Evolutionary conservation across 1,284 basidiomycete species (phyloP), one percentile per base, ranked within the genome.

Genomic region (Ustilago vetiveriae): DNA sequence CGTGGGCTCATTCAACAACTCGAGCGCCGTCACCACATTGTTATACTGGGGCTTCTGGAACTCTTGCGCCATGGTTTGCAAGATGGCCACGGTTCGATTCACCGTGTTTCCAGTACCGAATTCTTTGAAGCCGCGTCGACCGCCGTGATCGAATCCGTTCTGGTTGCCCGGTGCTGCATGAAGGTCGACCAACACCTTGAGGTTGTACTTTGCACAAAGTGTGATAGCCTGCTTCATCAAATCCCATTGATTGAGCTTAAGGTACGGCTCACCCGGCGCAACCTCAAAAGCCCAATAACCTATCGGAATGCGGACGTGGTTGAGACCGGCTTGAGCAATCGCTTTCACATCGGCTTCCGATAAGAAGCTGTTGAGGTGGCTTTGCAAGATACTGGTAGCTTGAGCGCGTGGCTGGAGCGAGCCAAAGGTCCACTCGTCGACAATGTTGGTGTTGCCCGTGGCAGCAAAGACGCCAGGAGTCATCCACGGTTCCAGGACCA

Each of bases 221-320:
- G 81, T 83, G 37, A 92, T 87, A 0, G 92, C 93, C 47, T 82
- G 76, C 62, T 84, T 82, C 23, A 86, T 83, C 77, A 85, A 84
- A 30, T 75, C 74, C 54, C 64, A 72, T 83, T 90, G 92, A 80
- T 92, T 90, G 17, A 92, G 91, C 84, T 89, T 88, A 66, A 92
- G 87, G 83, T 88, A 96, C 0, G 92, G 92, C 76, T 95, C 92
- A 9, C 89, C 92, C 4, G 84, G 84, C 16, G 86, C 86, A 21
- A 91, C 88, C 49, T 94, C 90, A 72, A 91, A 92, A 1, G 93
- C 93, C 94, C 94, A 96, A 82, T 90, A 92, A 21, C 91, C 91
- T 65, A 96, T 90, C 3, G 93, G 93, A 35, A 96, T 84, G 33
- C 93, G 88, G 60, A 93, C 90, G 81, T 92, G 91, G 80, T 92